Percentiles rank a stretch among this genome's conserved stretches.
Evolutionary conservation across 176 grass and related monocot species (phyloP).

Genomic region (Oryza glaberrima): DNA sequence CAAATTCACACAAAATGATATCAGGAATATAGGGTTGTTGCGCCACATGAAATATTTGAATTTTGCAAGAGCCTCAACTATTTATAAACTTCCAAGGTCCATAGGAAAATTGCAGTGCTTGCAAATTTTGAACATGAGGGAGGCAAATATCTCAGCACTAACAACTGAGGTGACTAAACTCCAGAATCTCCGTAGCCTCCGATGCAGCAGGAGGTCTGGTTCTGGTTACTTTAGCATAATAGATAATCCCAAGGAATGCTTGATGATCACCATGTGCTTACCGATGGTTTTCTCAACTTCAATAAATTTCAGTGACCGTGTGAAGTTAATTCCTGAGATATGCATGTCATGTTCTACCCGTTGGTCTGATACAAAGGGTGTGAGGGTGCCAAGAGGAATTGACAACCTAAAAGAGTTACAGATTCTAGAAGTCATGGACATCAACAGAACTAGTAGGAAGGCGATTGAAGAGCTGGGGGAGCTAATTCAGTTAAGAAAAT

Average conservation of each 20-base stretch:
- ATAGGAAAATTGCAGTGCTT: conserved; percentile 25
- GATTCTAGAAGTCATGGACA: not conserved
- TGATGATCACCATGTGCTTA: not conserved
- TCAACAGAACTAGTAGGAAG: not conserved
- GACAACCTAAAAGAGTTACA: not conserved
- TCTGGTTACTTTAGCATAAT: no score
- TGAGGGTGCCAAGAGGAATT: conserved; percentile 18
- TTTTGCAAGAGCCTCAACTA: rapidly evolving
- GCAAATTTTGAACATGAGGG: not conserved
- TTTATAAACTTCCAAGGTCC: not conserved
- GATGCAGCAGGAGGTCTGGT: not conserved
- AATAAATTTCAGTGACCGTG: not conserved
- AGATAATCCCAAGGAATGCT: not conserved
- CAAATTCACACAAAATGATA: not conserved
- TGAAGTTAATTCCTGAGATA: not conserved
- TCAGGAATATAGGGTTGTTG: not conserved
- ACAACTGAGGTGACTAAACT: not conserved
- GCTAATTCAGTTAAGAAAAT: conserved; percentile 11
- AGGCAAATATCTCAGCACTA: not conserved
- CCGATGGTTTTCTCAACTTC: not conserved
- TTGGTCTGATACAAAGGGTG: rapidly evolving
- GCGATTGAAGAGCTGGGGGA: conserved; percentile 15
- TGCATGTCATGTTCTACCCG: not conserved
- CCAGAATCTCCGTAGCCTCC: not conserved
- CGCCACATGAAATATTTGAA: conserved; percentile 21